Evolutionary conservation across 768 basidiomycete genomes (phyloP).

Genomic region (Trametes elegans): DNA sequence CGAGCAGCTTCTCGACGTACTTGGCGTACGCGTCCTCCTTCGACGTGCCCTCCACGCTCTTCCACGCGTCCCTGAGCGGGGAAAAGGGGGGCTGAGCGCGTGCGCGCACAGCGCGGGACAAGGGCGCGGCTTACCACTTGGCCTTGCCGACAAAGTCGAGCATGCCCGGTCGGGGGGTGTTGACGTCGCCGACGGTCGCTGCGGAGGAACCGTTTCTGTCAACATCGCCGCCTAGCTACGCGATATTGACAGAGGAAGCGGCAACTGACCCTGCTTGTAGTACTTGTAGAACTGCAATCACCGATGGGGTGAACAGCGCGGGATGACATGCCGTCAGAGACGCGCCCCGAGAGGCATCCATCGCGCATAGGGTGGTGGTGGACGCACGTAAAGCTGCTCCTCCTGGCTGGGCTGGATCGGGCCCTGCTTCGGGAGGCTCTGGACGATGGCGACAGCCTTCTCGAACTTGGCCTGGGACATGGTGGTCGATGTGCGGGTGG

Average conservation of each 20-base stretch:
- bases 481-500: conserved; percentile 17
- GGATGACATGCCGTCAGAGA: conserved; percentile 2
- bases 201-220: neutral
- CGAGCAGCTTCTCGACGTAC: conserved; percentile 75
- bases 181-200: conserved; percentile 78
- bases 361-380: conserved; percentile 7
- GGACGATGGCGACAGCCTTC: conserved; percentile 68
- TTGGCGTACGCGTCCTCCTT: conserved; percentile 67
- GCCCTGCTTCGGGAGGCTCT: conserved; percentile 73
- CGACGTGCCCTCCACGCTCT: conserved; percentile 62
- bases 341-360: neutral
- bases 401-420: conserved; percentile 70
- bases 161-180: conserved; percentile 63
- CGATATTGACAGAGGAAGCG: neutral
- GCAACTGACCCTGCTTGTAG: conserved; percentile 89
- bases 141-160: conserved; percentile 85
- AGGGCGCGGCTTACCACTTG: conserved; percentile 66
- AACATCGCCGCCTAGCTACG: conserved; percentile 2
- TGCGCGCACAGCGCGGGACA: neutral
- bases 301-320: neutral
- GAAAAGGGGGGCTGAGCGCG: neutral
- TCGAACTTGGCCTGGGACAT: conserved; percentile 77
- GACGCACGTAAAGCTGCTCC: conserved; percentile 76
- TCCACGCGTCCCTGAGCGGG: conserved; percentile 80
- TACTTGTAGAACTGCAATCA: conserved; percentile 80